Evolutionary conservation across 2,329 filamentous ascomycete genomes (phyloP), one percentile per base, ranked within the genome.

Genomic region (Rasamsonia emersonii): DNA sequence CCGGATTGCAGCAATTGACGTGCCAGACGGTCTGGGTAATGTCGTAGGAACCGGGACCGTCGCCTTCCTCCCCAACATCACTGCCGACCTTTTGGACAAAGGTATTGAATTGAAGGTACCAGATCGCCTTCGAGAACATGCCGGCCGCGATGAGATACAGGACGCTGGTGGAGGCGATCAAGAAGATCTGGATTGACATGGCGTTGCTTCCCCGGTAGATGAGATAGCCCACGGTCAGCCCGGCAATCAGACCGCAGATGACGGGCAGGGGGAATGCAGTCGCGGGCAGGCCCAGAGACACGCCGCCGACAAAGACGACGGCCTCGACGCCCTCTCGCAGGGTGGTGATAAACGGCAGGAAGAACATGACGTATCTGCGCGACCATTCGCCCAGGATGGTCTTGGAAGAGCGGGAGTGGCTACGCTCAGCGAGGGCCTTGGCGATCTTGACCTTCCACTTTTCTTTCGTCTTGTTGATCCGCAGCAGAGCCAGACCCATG

Each of bases 391-490:
- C 56, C 3, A 55, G 48, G 8, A 56, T 56, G 9, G 53, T 53
- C n/a, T 53, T 53, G 20, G 57, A 51, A 18, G 61, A 61, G 13
- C 36, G 28, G 29, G 30, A 30, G 38, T 47, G 41, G 9, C 71
- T 64, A 10, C 70, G 64, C 8, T 68, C 53, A 43, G 82, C 75
- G 18, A 91, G 60, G 2, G 82, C 75, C 46, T 73, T 74, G 11
- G 79, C 74, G 15, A 93, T 74, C 72, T 91, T 91, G 47, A 80
- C 64, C n/a, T 77, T 74, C 86, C 86, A 93, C 60, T 91, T 91
- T 40, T 82, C 78, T 54, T 86, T 82, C 56, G 91, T 73, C 59
- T 89, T 91, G 39, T 77, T 81, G 34, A 93, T 72, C 16, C 86
- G 79, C 5, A 93, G 73, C 18, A 93, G 73, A 4, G 82, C 84